Percentiles rank a stretch among this genome's conserved stretches.
Conservation (phyloP, 495 filamentous ascomycete species). For the Lophiostoma macrostomum region DNA sequence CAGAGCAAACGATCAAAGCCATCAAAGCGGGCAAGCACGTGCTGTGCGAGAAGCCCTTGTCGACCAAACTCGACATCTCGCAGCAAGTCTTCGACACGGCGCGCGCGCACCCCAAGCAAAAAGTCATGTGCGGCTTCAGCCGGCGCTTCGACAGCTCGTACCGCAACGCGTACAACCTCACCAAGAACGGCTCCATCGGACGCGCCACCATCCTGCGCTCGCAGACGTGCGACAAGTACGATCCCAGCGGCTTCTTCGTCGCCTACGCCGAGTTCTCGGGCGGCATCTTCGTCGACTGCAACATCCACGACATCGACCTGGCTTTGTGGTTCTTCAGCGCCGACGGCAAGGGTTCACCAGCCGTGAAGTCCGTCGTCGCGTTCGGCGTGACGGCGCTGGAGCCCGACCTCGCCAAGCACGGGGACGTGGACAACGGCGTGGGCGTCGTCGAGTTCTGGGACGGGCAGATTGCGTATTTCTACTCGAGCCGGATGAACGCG, state of each 20-base stretch:
- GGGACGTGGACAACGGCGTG: slow-evolving; percentile 62
- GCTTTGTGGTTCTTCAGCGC: slow-evolving; percentile 46
- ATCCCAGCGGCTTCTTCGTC: slow-evolving; percentile 49
- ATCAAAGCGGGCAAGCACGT: slow-evolving; percentile 43
- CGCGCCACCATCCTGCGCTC: slow-evolving; percentile 45
- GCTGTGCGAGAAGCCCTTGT: slow-evolving; percentile 47
- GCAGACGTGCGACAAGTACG: slow-evolving; percentile 47
- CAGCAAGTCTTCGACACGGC: slow-evolving; percentile 42
- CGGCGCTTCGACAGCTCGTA: slow-evolving; percentile 46
- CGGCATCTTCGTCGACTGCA: slow-evolving; percentile 51
- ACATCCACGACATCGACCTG: slow-evolving; percentile 51
- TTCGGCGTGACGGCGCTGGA: slow-evolving; percentile 60
- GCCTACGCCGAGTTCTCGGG: slow-evolving; percentile 44
- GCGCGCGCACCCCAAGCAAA: slow-evolving; percentile 38
- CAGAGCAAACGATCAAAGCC: slow-evolving; percentile 41
- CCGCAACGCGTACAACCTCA: slow-evolving; percentile 35
- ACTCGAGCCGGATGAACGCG: slow-evolving; percentile 60
- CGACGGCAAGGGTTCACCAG: slow-evolving; percentile 18
- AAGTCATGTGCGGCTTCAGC: slow-evolving; percentile 46
- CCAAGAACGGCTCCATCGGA: slow-evolving; percentile 40
- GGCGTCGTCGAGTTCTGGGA: slow-evolving; percentile 62
- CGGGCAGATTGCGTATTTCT: slow-evolving; percentile 61
- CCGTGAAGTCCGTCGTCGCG: slow-evolving; percentile 48
- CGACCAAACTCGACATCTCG: slow-evolving; percentile 36
- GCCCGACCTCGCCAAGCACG: slow-evolving; percentile 56